These are phyloP conservation scores for Candida succiphila DNA, from an alignment of 805 yeast genomes.

Conservation along the genomic window DNA sequence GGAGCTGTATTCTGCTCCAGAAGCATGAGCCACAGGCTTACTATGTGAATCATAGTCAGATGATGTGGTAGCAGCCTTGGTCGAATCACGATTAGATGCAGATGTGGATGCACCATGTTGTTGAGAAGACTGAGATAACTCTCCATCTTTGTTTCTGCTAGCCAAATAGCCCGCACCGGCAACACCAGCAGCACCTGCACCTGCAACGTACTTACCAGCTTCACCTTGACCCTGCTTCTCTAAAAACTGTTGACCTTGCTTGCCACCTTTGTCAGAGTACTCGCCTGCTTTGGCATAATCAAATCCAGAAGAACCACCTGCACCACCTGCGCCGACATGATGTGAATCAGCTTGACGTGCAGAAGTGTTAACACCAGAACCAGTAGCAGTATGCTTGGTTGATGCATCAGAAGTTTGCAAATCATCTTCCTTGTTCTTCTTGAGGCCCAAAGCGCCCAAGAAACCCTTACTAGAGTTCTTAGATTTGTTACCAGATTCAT, in stretches of 20 bases:
- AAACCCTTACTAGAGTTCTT: background rate
- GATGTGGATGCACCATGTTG: too few species aligned
- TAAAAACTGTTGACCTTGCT: conserved; percentile 5
- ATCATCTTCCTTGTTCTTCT: background rate
- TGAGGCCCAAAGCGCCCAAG: background rate
- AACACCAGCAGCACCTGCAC: conserved; percentile 5
- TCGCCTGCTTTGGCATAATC: conserved; percentile 4
- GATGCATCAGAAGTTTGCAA: background rate
- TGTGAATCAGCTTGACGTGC: background rate
- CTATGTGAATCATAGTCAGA: too few species aligned
- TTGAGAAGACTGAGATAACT: too few species aligned
- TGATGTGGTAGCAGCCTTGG: too few species aligned
- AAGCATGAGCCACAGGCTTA: background rate
- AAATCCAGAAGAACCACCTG: background rate
- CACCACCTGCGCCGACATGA: background rate
- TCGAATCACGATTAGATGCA: too few species aligned
- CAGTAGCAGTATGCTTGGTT: background rate
- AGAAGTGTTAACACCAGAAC: background rate
- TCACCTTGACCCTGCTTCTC: conserved; percentile 6
- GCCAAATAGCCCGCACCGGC: conserved; percentile 9
- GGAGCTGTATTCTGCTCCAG: background rate
- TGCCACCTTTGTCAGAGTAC: conserved; percentile 3
- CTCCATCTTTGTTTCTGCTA: too few species aligned
- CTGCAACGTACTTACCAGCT: conserved; percentile 5
- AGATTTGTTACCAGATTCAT: too few species aligned